Evolutionary conservation across 495 filamentous ascomycete genomes (phyloP).

Genomic region (Penicillium salamii): DNA sequence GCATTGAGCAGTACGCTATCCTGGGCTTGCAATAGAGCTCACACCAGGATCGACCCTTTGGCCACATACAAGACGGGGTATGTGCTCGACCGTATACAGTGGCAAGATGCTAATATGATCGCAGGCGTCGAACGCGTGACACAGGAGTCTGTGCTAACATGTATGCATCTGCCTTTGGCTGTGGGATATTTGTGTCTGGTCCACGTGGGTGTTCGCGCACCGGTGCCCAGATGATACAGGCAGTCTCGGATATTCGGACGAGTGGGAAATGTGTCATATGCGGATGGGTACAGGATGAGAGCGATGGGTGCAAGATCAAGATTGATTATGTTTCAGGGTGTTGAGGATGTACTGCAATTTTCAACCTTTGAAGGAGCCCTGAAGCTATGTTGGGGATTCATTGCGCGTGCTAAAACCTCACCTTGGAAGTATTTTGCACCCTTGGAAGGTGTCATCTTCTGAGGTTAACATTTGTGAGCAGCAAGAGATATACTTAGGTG

Average conservation of each 20-base stretch:
- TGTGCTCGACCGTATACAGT: too few species aligned
- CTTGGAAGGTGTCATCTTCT: too few species aligned
- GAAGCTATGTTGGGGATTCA: too few species aligned
- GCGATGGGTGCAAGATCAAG: neutral
- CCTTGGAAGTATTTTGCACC: too few species aligned
- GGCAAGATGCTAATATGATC: neutral
- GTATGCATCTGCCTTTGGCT: neutral
- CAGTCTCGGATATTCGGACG: neutral
- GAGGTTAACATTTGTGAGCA: too few species aligned
- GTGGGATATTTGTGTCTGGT: neutral
- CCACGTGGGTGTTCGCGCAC: neutral
- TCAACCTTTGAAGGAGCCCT: too few species aligned
- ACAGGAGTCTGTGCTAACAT: neutral
- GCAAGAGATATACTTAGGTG: too few species aligned
- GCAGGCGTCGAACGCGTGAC: neutral
- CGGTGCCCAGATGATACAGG: neutral
- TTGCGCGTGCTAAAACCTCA: too few species aligned
- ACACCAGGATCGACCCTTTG: neutral
- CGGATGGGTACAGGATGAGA: neutral
- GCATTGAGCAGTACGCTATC: neutral
- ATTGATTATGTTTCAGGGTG: neutral
- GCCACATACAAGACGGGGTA: neutral
- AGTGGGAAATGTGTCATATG: neutral
- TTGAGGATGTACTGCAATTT: neutral
- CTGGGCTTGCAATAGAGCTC: neutral